These are phyloP conservation scores for Phialophora expanda DNA, from an alignment of 2,329 filamentous ascomycete species.

Conservation along the genomic window DNA sequence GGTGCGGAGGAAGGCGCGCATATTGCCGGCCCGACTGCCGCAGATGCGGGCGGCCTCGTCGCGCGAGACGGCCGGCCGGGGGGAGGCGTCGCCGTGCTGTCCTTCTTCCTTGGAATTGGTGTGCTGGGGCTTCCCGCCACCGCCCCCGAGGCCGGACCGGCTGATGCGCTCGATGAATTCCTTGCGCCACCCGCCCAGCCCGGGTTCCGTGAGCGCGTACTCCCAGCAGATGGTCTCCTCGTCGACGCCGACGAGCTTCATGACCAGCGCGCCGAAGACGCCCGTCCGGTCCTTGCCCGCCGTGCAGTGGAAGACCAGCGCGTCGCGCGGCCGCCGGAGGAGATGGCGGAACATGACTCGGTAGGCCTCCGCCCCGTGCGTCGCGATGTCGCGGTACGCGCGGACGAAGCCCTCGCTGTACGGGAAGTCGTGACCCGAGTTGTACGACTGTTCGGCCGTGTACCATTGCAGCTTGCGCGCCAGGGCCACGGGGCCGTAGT, in stretches of 20 bases:
- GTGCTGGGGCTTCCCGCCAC: conserved; percentile 14
- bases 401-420: conserved; percentile 63
- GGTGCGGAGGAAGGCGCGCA: conserved; percentile 35
- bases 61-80: conserved; percentile 24
- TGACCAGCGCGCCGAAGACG: conserved; percentile 68
- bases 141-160: conserved; percentile 30
- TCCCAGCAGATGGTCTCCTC: conserved; percentile 67
- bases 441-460: conserved; percentile 61
- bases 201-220: conserved; percentile 70
- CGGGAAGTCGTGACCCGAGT: conserved; percentile 43
- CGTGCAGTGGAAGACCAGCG: conserved; percentile 71
- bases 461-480: conserved; percentile 65
- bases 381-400: conserved; percentile 70
- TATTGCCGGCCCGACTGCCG: conserved; percentile 37
- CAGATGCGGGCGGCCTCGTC: conserved; percentile 39
- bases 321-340: conserved; percentile 38
- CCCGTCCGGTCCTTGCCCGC: conserved; percentile 80
- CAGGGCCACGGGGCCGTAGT: conserved; percentile 63
- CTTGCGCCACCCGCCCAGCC: conserved; percentile 51
- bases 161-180: conserved; percentile 38
- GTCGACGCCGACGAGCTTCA: conserved; percentile 67
- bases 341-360: conserved; percentile 66
- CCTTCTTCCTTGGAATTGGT: too few relatives aligned
- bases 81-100: neutral
- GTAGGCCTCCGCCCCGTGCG: conserved; percentile 61